Percentiles rank a stretch among this genome's conserved stretches.
phyloP scores from a whole-genome alignment of 169 alveolate genomes.

The Eimeria praecox region DNA sequence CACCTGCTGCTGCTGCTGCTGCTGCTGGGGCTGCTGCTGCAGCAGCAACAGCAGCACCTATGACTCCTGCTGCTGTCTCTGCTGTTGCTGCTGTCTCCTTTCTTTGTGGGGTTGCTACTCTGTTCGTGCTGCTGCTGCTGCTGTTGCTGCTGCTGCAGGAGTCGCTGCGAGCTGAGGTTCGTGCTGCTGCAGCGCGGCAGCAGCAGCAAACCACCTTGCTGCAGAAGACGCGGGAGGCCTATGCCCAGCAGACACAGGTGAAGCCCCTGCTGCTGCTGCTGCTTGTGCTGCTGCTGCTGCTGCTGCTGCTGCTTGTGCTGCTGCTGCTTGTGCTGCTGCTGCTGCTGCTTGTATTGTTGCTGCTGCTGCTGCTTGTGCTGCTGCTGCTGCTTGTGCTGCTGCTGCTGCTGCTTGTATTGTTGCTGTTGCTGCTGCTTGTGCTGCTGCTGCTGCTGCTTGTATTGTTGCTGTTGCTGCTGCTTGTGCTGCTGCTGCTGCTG shows the following conservation, averaged over 20 bases:
- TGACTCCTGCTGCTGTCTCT: background rate
- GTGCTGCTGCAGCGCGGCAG: background rate
- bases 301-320: too few relatives aligned
- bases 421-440: background rate
- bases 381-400: background rate
- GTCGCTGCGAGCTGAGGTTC: background rate
- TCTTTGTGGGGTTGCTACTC: background rate
- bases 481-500: too few relatives aligned
- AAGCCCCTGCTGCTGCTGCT: background rate
- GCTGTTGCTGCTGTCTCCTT: constrained; percentile 48
- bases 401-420: constrained; percentile 17
- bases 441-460: background rate
- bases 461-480: too few relatives aligned
- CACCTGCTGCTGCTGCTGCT: background rate
- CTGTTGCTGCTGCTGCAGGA: constrained; percentile 62
- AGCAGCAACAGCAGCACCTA: background rate
- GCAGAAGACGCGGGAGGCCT: background rate
- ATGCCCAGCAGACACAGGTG: constrained; percentile 19
- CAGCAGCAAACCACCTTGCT: background rate
- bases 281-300: too few relatives aligned
- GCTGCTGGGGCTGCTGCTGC: background rate
- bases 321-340: too few relatives aligned
- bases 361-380: background rate
- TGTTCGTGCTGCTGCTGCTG: background rate
- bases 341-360: background rate